Conservation (phyloP, 2,329 filamentous ascomycete genomes). For the Paracoccidioides lutzii region DNA sequence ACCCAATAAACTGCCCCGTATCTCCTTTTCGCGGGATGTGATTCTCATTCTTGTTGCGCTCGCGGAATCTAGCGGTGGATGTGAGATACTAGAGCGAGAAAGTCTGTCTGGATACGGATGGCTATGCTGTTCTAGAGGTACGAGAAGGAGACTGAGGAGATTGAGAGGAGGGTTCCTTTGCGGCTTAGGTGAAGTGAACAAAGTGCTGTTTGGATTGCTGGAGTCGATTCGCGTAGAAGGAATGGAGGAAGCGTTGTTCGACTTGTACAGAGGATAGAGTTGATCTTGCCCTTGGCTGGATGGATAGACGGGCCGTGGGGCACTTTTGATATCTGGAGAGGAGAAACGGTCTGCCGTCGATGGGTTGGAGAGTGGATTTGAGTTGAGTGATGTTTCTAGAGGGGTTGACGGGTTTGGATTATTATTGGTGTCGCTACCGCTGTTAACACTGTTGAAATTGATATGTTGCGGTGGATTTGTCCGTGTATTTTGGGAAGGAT, state of each 20-base stretch:
- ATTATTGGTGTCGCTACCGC: background rate
- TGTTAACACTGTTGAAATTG: background rate
- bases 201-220: background rate
- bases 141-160: background rate
- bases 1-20: constrained; percentile 3
- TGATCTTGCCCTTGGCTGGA: background rate
- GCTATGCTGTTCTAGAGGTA: background rate
- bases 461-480: background rate
- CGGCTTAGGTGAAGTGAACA: background rate
- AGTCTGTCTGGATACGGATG: background rate
- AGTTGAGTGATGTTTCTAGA: background rate
- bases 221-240: background rate
- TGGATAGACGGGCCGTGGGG: background rate
- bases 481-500: background rate
- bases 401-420: background rate
- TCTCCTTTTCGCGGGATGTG: background rate
- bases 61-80: background rate
- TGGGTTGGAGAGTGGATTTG: background rate
- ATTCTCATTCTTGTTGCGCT: background rate
- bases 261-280: background rate
- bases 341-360: background rate
- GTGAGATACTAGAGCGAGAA: background rate
- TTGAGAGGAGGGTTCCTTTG: background rate
- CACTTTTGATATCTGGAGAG: background rate
- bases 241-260: background rate